Evolutionary conservation across 2,329 filamentous ascomycete genomes (phyloP).

Genomic region (Talaromyces sp.): DNA sequence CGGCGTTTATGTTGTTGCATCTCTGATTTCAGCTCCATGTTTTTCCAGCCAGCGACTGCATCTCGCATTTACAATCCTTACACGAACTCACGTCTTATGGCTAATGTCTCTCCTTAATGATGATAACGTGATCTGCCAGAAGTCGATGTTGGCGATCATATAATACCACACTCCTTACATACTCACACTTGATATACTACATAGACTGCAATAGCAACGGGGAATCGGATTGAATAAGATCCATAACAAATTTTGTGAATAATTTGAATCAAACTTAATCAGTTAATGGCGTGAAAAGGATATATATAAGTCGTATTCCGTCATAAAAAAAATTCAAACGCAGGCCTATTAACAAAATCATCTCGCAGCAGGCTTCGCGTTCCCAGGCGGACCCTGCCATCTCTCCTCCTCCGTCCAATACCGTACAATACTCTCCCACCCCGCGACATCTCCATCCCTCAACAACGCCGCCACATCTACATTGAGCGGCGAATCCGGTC

Average conservation of each 20-base stretch:
- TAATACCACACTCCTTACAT: not conserved
- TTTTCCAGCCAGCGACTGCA: slow-evolving; percentile 13
- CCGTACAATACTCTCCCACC: slow-evolving; percentile 46
- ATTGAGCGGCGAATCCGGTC: slow-evolving; percentile 48
- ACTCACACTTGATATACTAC: not conserved
- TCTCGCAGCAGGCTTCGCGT: slow-evolving; percentile 13
- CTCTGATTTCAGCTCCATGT: not conserved
- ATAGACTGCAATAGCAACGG: not conserved
- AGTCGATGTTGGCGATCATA: not conserved
- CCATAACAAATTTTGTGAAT: not conserved
- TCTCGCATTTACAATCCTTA: slow-evolving; percentile 19
- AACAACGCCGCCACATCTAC: slow-evolving; percentile 48
- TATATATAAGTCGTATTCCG: slow-evolving; percentile 6
- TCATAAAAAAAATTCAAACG: not conserved
- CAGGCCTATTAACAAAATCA: not conserved
- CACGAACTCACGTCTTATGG: slow-evolving; percentile 12
- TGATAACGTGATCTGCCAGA: not conserved
- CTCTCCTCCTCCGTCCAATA: slow-evolving; percentile 48
- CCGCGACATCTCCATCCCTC: slow-evolving; percentile 43
- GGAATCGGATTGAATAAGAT: not conserved
- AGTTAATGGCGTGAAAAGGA: not conserved
- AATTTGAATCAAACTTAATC: not conserved
- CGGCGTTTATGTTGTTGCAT: slow-evolving; percentile 11
- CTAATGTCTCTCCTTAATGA: slow-evolving; percentile 12
- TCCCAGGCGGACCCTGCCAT: slow-evolving; percentile 35